phyloP scores from a whole-genome alignment of 2,329 filamentous ascomycete species.

The Penicillium aurantiogriseum region DNA sequence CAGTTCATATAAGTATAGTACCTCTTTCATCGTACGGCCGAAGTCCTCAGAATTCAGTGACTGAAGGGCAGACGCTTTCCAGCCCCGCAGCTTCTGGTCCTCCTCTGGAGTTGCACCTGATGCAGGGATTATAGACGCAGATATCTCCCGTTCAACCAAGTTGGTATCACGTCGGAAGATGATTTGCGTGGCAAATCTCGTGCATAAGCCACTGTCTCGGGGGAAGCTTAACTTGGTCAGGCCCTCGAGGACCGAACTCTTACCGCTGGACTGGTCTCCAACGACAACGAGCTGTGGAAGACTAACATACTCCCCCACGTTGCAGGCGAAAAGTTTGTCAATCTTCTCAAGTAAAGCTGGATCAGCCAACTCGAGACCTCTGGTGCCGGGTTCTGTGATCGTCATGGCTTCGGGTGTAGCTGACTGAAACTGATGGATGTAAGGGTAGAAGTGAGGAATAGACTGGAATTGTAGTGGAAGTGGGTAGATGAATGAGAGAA shows the following conservation, averaged over 20 bases:
- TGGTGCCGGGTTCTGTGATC: background rate
- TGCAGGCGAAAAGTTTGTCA: slow-evolving; percentile 37
- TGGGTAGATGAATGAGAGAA: too few relatives aligned
- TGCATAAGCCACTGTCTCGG: slow-evolving; percentile 40
- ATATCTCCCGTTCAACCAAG: slow-evolving; percentile 18
- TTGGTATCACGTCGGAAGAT: slow-evolving; percentile 37
- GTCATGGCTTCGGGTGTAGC: background rate
- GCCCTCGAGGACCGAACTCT: slow-evolving; percentile 35
- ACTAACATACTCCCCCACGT: slow-evolving; percentile 34
- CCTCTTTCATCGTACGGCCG: slow-evolving; percentile 27
- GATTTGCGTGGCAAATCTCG: slow-evolving; percentile 50
- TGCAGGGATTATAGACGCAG: slow-evolving; percentile 40
- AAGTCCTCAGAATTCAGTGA: slow-evolving; percentile 16
- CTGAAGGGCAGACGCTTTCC: slow-evolving; percentile 13
- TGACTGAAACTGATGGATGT: background rate
- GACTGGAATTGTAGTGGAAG: background rate
- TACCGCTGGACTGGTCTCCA: slow-evolving; percentile 44
- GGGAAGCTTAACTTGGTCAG: slow-evolving; percentile 42
- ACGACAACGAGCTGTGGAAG: slow-evolving; percentile 40
- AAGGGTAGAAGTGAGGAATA: too few relatives aligned
- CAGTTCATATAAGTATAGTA: slow-evolving; percentile 6
- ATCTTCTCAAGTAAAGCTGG: slow-evolving; percentile 35
- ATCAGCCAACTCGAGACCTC: slow-evolving; percentile 11
- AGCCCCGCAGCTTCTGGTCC: slow-evolving; percentile 22
- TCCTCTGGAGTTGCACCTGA: slow-evolving; percentile 21